Evolutionary conservation across 306 rosid species (phyloP), one percentile per base, ranked within the genome.

Genomic region (Oxytropis ochrocephala): DNA sequence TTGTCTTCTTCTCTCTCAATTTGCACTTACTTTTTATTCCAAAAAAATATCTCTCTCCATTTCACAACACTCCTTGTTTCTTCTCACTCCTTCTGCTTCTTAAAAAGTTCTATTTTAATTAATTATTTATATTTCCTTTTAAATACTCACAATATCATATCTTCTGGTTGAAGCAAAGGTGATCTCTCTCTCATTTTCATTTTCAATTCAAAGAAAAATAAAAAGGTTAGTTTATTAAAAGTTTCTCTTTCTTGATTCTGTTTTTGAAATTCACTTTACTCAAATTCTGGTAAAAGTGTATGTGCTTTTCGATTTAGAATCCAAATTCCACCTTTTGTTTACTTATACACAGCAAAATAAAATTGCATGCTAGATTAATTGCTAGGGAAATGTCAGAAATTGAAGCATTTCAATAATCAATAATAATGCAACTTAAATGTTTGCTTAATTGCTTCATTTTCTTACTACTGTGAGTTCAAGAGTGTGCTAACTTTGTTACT

Each of bases 101-200:
- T 16, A 48, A 52, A 44, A 5, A 0, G 3, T 61, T 11, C 4
- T 21, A 14, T 38, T 58, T 62, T 41, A 36, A 35, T 33, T 24
- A 24, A 1, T 24, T 24, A 24, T 24, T 1, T 24, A 1, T 24
- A 24, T 24, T 71, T 55, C 46, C 9, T 48, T 27, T 14, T 8
- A 7, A 60, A 58, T 43, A 65, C 77, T 29, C 36, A 6, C 59
- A 27, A 19, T 14, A 48, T 8, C 62, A 67, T 70, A 41, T 59
- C 78, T 72, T 70, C 62, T 29, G 67, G 21, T 66, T 75, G 46
- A 76, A 78, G 77, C 41, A 83, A 79, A 69, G 85, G 83, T 69
- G 73, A 69, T 21, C 17, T 69, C 36, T 21, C 14, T 18, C 30
- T 32, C 71, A 44, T 80, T 13, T 53, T 74, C 54, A 18, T 49